Base-by-base conservation (phyloP, 257 asterid species). In the Cordia subcordata region DNA sequence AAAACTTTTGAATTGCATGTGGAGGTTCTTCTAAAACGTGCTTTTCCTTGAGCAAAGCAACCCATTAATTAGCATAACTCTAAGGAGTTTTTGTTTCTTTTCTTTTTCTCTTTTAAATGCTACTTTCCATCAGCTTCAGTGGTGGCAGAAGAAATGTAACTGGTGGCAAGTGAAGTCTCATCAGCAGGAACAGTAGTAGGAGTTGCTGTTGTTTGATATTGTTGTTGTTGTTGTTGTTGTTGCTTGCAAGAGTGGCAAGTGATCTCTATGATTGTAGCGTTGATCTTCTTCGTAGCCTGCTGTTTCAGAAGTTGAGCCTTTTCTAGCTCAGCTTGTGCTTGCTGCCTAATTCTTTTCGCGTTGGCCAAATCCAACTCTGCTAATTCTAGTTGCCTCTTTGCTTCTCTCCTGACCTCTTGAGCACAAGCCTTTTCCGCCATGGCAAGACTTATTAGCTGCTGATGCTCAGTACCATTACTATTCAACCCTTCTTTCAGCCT, bases 211-310 rank as follows among this genome's bases (percentile, higher is more conserved):
- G n/a, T n/a, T n/a, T n/a, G n/a, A n/a, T n/a, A n/a, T n/a, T n/a
- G n/a, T n/a, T n/a, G n/a, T n/a, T n/a, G n/a, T n/a, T n/a, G n/a
- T 66, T 79, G 86, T 58, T 71, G 79, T 23, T 69, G 72, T 40
- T 74, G 68, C 77, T 76, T 81, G 69, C 96, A 87, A 54, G 77
- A 64, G 58, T 80, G 78, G 71, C 96, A 87, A 18, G 94, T 87
- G 64, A 85, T 73, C 59, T 82, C 80, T 13, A 77, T 56, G 23
- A 82, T 71, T 51, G 87, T 72, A 19, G 79, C 67, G 40, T 75
- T 80, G 18, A 80, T 77, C 46, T 68, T 69, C 78, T 59, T 72
- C 0, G 77, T 53, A 12, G 96, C 85, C 17, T 80, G 70, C 19
- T 81, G 84, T 66, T 70, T 82, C 62, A 82, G 44, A 1, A 63